A percentile compares a stretch with the other conserved stretches of the same genome.
Conservation (phyloP, 2,329 filamentous ascomycete species). For the Aspergillus niger region DNA sequence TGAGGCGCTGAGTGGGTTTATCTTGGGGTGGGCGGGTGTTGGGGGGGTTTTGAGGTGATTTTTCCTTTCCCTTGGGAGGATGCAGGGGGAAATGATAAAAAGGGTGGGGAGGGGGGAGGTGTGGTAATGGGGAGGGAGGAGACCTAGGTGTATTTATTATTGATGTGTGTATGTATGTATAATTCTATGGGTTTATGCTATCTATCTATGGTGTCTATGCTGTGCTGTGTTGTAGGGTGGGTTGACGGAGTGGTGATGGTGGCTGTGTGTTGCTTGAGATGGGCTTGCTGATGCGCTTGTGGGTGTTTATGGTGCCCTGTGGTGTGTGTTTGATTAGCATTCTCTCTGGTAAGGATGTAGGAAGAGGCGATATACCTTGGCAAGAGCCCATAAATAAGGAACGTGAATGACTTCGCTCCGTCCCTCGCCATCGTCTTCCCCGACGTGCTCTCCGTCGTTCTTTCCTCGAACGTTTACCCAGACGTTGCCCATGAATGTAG, state of each 20-base stretch:
- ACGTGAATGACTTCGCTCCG: slow-evolving; percentile 35
- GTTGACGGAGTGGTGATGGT: neutral
- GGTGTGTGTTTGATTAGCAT: neutral
- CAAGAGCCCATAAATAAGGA: slow-evolving; percentile 35
- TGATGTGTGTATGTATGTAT: neutral
- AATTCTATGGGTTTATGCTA: slow-evolving; percentile 1
- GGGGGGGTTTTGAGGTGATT: slow-evolving; percentile 49
- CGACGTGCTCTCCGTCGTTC: slow-evolving; percentile 17
- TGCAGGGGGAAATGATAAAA: too few relatives aligned
- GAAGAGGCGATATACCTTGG: slow-evolving; percentile 25
- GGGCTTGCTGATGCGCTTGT: slow-evolving; percentile 28
- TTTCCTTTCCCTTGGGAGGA: neutral
- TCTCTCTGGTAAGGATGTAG: neutral
- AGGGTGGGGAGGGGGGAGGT: neutral
- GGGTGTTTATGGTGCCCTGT: slow-evolving; percentile 28
- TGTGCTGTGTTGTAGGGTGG: neutral
- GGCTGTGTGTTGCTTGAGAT: slow-evolving; percentile 1
- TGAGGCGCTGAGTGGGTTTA: slow-evolving; percentile 52
- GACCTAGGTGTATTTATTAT: neutral
- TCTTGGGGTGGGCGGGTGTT: slow-evolving; percentile 52
- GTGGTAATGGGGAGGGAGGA: neutral
- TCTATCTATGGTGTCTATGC: neutral
- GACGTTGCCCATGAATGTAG: slow-evolving; percentile 54
- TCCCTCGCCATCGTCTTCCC: slow-evolving; percentile 9
- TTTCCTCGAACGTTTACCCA: slow-evolving; percentile 46